phyloP scores from a whole-genome alignment of 2,329 filamentous ascomycete genomes.

The Talaromyces atroroseus region DNA sequence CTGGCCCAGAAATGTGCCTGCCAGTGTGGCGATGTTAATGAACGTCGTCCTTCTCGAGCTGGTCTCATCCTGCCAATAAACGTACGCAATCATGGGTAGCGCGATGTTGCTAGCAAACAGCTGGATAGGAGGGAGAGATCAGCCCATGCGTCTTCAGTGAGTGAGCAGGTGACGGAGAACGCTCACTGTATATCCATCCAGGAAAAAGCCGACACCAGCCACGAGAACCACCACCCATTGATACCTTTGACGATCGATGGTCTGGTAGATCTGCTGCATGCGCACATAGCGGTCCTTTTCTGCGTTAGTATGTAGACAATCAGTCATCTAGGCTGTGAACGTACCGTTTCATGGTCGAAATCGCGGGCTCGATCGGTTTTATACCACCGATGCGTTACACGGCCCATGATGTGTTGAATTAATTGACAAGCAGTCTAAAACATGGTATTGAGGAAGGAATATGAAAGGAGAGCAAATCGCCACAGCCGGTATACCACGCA shows the following conservation, averaged over 20 bases:
- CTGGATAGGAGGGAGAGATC: slow-evolving; percentile 16
- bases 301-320: neutral
- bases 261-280: slow-evolving; percentile 41
- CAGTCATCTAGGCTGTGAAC: neutral
- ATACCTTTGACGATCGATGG: slow-evolving; percentile 38
- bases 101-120: slow-evolving; percentile 48
- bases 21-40: slow-evolving; percentile 44
- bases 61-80: slow-evolving; percentile 42
- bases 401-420: slow-evolving; percentile 23
- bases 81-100: slow-evolving; percentile 44
- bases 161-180: neutral
- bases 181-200: slow-evolving; percentile 41
- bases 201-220: slow-evolving; percentile 47
- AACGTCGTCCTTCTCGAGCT: slow-evolving; percentile 31
- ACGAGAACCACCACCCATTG: slow-evolving; percentile 43
- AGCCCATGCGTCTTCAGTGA: neutral
- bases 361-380: slow-evolving; percentile 41
- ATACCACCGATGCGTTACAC: slow-evolving; percentile 33
- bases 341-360: slow-evolving; percentile 40
- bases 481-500: neutral
- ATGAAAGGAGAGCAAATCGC: neutral
- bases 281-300: slow-evolving; percentile 38
- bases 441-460: neutral
- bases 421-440: neutral
- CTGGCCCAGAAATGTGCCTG: slow-evolving; percentile 45